Percentiles rank a stretch among this genome's conserved stretches.
Conservation (phyloP, 1,139 yeast genomes). For the Blastobotrys elegans region DNA sequence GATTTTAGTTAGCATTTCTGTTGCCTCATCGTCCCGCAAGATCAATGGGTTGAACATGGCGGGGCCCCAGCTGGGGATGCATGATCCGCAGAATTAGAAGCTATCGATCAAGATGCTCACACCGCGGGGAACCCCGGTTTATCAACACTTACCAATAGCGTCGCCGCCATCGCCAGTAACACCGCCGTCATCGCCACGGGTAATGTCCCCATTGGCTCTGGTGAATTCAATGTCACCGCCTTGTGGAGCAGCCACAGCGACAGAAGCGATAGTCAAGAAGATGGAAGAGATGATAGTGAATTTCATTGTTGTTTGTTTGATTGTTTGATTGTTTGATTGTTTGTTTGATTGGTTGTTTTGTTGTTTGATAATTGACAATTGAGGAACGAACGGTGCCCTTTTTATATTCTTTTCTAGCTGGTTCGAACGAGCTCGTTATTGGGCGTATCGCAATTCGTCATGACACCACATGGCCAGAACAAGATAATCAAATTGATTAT, state of each 20-base stretch:
- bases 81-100: no score
- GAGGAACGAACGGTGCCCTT: neutral
- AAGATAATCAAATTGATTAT: no score
- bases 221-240: neutral
- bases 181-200: slow-evolving; percentile 2
- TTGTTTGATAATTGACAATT: neutral
- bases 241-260: slow-evolving; percentile 1
- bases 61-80: no score
- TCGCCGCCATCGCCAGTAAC: neutral
- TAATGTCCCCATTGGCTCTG: neutral
- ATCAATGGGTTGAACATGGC: no score
- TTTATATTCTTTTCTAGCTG: no score
- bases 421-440: no score
- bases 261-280: neutral
- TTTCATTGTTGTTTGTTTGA: neutral
- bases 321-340: neutral
- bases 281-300: neutral
- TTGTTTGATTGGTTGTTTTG: neutral
- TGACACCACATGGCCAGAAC: no score
- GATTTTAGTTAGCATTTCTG: neutral
- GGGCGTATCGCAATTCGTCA: no score
- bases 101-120: no score
- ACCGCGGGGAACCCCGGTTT: no score
- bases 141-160: neutral
- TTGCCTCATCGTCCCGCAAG: neutral